phyloP scores from a whole-genome alignment of 2,329 filamentous ascomycete species.

The Hypoxylon sp. region DNA sequence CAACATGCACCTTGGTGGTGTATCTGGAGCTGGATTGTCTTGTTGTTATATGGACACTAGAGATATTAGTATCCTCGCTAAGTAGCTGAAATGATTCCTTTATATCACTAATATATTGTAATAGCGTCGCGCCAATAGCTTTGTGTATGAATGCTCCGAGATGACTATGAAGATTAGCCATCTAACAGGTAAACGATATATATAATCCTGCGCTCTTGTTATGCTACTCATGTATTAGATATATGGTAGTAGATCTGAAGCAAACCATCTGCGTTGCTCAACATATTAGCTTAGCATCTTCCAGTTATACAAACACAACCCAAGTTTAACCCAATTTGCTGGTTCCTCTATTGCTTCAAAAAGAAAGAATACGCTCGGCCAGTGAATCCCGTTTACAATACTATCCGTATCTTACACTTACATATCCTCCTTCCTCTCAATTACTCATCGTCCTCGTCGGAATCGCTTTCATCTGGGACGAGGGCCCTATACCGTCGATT shows the following conservation, averaged over 20 bases:
- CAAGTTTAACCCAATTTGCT: constrained; percentile 26
- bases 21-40: no score
- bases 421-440: background rate
- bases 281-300: constrained; percentile 32
- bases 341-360: constrained; percentile 13
- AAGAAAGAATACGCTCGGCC: constrained; percentile 10
- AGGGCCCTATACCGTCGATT: constrained; percentile 83
- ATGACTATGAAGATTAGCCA: background rate
- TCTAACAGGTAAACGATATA: background rate
- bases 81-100: no score
- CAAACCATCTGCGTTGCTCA: constrained; percentile 30
- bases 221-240: background rate
- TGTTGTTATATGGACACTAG: no score
- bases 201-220: background rate
- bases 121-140: background rate
- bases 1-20: no score
- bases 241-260: background rate
- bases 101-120: background rate
- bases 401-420: constrained; percentile 24
- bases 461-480: constrained; percentile 83
- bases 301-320: constrained; percentile 14
- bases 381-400: constrained; percentile 11
- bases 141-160: background rate
- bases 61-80: no score
- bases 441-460: constrained; percentile 73